A percentile compares a stretch with the other conserved stretches of the same genome.
phyloP scores from a whole-genome alignment of 1,284 basidiomycete species.

The Thecaphora frezii region DNA sequence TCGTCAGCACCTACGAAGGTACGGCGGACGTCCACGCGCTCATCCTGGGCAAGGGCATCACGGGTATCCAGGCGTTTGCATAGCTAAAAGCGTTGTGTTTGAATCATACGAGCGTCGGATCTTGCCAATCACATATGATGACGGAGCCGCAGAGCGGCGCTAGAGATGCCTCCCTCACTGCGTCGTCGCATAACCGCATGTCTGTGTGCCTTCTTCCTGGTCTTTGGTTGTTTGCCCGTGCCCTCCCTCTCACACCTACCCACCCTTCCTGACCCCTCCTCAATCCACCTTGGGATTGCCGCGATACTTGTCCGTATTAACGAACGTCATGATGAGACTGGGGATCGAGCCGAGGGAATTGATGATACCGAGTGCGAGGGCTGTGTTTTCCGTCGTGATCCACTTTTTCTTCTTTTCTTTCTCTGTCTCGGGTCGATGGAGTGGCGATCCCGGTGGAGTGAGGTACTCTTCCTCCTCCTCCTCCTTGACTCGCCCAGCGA shows the following conservation, averaged over 20 bases:
- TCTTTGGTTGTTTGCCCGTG: too few relatives aligned
- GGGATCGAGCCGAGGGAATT: constrained; percentile 28
- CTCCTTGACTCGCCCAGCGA: too few relatives aligned
- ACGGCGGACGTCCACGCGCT: constrained; percentile 62
- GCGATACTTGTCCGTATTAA: constrained; percentile 14
- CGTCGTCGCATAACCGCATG: too few relatives aligned
- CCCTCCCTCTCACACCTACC: too few relatives aligned
- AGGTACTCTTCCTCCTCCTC: too few relatives aligned
- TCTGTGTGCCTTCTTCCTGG: too few relatives aligned
- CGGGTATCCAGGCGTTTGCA: constrained; percentile 76
- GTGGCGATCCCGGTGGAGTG: too few relatives aligned
- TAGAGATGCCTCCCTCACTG: too few relatives aligned
- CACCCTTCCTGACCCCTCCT: too few relatives aligned
- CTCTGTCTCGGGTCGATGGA: too few relatives aligned
- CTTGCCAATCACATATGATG: too few relatives aligned
- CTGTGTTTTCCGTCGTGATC: constrained; percentile 19
- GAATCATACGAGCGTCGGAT: neutral
- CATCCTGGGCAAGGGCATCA: constrained; percentile 87
- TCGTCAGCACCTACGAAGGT: constrained; percentile 54
- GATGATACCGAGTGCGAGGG: constrained; percentile 17
- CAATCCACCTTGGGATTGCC: constrained; percentile 32
- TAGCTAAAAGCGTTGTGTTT: neutral
- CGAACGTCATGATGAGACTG: constrained; percentile 14
- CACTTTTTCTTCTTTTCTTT: neutral
- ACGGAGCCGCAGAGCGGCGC: too few relatives aligned